These are phyloP conservation scores for Ustilago nuda DNA, from an alignment of 1,284 basidiomycete genomes.

Conservation along the genomic window DNA sequence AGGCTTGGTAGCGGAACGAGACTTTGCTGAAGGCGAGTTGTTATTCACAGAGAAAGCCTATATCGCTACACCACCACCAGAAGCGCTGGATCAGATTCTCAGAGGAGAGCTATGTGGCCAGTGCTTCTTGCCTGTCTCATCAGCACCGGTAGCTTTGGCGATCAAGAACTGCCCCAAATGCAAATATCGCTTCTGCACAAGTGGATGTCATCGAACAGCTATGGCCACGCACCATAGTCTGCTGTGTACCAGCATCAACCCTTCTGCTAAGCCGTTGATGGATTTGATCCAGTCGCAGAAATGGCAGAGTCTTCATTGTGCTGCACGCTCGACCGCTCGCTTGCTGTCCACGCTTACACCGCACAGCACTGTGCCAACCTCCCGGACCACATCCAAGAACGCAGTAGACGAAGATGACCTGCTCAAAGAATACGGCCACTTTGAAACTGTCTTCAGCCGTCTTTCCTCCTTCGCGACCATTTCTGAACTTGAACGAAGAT, in stretches of 20 bases:
- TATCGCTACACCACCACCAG: conserved; percentile 64
- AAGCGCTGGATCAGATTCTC: conserved; percentile 35
- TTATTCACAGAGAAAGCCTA: conserved; percentile 81
- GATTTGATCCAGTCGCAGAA: conserved; percentile 56
- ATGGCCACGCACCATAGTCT: conserved; percentile 76
- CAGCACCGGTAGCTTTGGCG: conserved; percentile 65
- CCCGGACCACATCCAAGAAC: neutral
- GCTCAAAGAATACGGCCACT: conserved; percentile 18
- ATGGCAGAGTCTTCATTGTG: conserved; percentile 48
- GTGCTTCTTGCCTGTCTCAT: conserved; percentile 62
- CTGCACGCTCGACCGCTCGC: conserved; percentile 25
- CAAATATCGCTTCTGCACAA: conserved; percentile 80
- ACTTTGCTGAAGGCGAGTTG: conserved; percentile 78
- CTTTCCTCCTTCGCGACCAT: conserved; percentile 60
- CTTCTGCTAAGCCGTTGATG: conserved; percentile 72
- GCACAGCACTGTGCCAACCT: conserved; percentile 1
- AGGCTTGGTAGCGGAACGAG: conserved; percentile 79
- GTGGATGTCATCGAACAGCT: conserved; percentile 77
- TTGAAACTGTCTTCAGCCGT: conserved; percentile 42
- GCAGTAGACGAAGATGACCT: conserved; percentile 7
- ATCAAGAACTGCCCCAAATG: conserved; percentile 53
- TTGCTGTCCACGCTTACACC: conserved; percentile 23
- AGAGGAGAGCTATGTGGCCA: conserved; percentile 56
- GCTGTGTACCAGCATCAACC: conserved; percentile 81
- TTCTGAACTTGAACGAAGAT: conserved; percentile 58